A percentile compares a stretch with the other conserved stretches of the same genome.
phyloP scores from a whole-genome alignment of 1,139 yeast genomes.

The Protomyces inouyei region DNA sequence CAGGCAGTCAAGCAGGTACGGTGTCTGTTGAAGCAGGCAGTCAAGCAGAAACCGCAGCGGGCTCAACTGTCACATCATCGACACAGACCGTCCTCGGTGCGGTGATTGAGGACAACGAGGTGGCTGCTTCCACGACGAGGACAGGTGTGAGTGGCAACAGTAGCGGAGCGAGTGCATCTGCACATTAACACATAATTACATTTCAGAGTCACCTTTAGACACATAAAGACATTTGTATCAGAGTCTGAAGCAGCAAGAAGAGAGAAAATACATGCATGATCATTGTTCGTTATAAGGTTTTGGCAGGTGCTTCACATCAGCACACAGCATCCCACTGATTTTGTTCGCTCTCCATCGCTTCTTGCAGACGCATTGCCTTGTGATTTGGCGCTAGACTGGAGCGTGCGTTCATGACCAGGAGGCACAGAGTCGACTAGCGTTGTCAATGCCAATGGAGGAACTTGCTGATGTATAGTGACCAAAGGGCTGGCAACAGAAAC shows the following conservation, averaged over 20 bases:
- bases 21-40: not conserved
- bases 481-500: too few relatives aligned
- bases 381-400: not conserved
- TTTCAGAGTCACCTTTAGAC: not conserved
- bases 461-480: too few relatives aligned
- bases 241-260: too few relatives aligned
- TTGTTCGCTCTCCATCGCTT: not conserved
- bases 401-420: too few relatives aligned
- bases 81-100: too few relatives aligned
- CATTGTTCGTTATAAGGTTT: not conserved
- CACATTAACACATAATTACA: not conserved
- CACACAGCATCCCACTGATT: not conserved
- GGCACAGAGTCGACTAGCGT: too few relatives aligned
- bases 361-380: not conserved
- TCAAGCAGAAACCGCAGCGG: too few relatives aligned
- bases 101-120: not conserved
- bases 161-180: not conserved
- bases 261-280: too few relatives aligned
- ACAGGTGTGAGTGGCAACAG: not conserved
- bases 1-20: not conserved
- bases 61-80: too few relatives aligned
- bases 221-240: too few relatives aligned
- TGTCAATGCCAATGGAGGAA: too few relatives aligned
- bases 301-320: not conserved
- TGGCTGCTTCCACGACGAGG: not conserved